Evolutionary conservation across 2,329 filamentous ascomycete species (phyloP), one percentile per base, ranked within the genome.

Genomic region (Stachybotrys echinatus): DNA sequence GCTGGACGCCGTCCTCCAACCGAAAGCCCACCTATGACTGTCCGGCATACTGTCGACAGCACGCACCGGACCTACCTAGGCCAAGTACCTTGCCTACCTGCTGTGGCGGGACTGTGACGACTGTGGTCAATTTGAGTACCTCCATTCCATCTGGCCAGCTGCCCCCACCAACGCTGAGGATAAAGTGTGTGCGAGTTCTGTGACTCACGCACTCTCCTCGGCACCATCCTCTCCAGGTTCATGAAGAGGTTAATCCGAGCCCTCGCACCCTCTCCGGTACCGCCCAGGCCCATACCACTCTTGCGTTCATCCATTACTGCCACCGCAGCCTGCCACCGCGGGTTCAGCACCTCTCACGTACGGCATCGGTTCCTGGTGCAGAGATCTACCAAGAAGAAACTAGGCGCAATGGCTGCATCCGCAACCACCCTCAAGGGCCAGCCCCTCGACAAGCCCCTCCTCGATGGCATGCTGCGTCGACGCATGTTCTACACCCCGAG

Each of bases 401-500:
- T 34, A 34, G 47, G 52, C 55, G 52, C 47, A 51, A 81, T 80
- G 77, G 69, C 74, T 46, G 69, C 75, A 51, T 68, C 73, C 50
- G 76, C 77, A 31, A 94, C 88, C 58, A 95, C 91, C 52, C 84
- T 90, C 66, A 92, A 88, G 73, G 94, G 92, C 62, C 85, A 96
- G 77, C 84, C 89, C 72, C 86, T 99, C 61, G 91, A 97, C 72
- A 85, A 90, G 64, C 74, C 79, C 52, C 76, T 82, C 50, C 83
- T 97, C 64, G 94, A 97, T 66, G 87, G 85, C 54, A 82, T 97
- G 64, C 84, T 97, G 61, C 85, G 88, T 58, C 87, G 92, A 58
- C 88, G 91, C 69, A 78, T 92, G 74, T 97, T 97, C 78, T 95
- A 94, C 74, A 96, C 92, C 55, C 92, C 92, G 48, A 86, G 91